Evolutionary conservation across 805 yeast genomes (phyloP).

Genomic region (Saturnispora sanitii): DNA sequence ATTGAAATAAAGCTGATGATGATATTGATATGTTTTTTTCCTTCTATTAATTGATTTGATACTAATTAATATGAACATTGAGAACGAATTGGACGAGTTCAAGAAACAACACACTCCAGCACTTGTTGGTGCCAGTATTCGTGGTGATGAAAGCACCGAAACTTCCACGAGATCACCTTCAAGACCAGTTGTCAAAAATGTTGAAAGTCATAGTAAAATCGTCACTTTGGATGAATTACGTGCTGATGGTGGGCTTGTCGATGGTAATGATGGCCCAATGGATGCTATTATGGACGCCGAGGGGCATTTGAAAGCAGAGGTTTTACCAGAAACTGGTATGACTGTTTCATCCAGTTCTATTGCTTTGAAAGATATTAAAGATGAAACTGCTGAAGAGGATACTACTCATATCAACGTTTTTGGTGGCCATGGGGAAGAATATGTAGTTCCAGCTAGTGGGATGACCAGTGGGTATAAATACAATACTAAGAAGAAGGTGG

Average conservation of each 20-base stretch:
- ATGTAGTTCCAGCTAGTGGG: constrained; percentile 29
- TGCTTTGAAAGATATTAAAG: neutral
- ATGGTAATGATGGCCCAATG: constrained; percentile 48
- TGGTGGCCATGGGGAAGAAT: constrained; percentile 26
- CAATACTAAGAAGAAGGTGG: constrained; percentile 3
- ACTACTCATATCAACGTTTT: constrained; percentile 15
- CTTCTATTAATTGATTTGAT: neutral
- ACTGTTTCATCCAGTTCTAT: neutral
- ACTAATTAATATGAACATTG: constrained; percentile 34
- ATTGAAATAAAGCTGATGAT: too few species aligned
- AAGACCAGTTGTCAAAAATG: constrained; percentile 36
- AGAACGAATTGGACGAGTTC: constrained; percentile 43
- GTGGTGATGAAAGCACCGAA: constrained; percentile 16
- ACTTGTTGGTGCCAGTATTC: constrained; percentile 41
- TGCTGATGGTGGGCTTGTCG: constrained; percentile 45
- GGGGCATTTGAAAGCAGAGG: constrained; percentile 44
- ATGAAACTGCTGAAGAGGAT: constrained; percentile 7
- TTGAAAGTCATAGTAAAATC: constrained; percentile 22
- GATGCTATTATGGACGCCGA: constrained; percentile 41
- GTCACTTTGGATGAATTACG: constrained; percentile 27
- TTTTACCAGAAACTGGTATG: constrained; percentile 24
- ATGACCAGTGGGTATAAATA: constrained; percentile 10
- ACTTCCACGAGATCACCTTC: constrained; percentile 13
- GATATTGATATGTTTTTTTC: too few species aligned
- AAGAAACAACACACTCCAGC: constrained; percentile 40